phyloP scores from a whole-genome alignment of 768 basidiomycete genomes.

The Tubosaeta brunneosetosa region DNA sequence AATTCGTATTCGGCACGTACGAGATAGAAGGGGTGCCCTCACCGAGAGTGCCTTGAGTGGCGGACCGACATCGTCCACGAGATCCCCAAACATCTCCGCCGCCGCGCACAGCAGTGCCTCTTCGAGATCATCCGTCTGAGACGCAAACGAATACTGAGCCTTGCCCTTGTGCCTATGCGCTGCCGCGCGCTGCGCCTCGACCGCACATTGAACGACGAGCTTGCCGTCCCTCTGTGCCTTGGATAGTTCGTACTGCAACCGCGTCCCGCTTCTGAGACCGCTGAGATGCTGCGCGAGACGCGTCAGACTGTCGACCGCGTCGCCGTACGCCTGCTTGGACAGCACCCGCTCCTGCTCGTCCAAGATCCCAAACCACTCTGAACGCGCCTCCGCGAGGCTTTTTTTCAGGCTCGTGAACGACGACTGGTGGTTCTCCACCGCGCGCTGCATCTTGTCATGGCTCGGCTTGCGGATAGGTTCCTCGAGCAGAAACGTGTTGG shows the following conservation, averaged over 20 bases:
- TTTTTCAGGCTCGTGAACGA: constrained; percentile 89
- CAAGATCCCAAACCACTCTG: constrained; percentile 58
- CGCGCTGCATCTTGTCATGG: constrained; percentile 64
- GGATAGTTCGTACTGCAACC: constrained; percentile 78
- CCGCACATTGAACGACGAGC: constrained; percentile 27
- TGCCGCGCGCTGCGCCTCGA: not conserved
- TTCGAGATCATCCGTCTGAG: constrained; percentile 42
- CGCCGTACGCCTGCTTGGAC: constrained; percentile 65
- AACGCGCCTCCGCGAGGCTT: constrained; percentile 80
- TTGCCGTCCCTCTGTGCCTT: constrained; percentile 51
- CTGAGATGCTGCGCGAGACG: constrained; percentile 92
- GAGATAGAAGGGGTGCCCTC: constrained; percentile 20
- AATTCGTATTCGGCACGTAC: not conserved
- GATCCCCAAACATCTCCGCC: constrained; percentile 69
- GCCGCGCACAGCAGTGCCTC: constrained; percentile 42
- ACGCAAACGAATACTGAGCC: constrained; percentile 27
- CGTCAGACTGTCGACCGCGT: constrained; percentile 82
- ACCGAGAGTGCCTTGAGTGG: constrained; percentile 74
- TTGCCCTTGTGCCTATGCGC: constrained; percentile 10
- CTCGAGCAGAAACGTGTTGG: constrained; percentile 81
- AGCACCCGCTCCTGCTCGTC: constrained; percentile 21
- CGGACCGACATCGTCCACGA: constrained; percentile 75
- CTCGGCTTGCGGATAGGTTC: constrained; percentile 54
- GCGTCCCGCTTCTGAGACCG: constrained; percentile 79
- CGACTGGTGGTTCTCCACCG: constrained; percentile 80